Base-by-base conservation (phyloP, 208 protist genomes). In the Sergeia podlipaevii region DNA sequence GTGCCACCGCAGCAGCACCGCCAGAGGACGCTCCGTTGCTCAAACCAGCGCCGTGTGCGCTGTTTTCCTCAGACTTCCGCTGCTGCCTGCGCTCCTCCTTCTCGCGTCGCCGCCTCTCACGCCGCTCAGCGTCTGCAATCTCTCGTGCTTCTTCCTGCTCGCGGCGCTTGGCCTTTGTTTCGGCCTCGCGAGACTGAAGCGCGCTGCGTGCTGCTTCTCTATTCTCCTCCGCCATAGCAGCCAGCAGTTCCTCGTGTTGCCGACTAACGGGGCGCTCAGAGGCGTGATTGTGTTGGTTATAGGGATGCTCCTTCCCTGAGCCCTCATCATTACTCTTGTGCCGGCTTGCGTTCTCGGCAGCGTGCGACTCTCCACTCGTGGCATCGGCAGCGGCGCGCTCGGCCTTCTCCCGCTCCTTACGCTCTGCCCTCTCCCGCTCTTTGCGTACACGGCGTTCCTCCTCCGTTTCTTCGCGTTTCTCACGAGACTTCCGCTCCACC, bases 221-320 rank as follows among this genome's bases (percentile, higher is more conserved):
- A 39, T 87, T 80, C 49, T 89, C 74, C 11, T 48, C 74, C 33
- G 62, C 74, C 45, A 79, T 80, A 6, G 74, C 81, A 4, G 56
- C 42, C 4, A 77, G 39, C 28, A 83, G 58, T 1, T 58, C 68
- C 10, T 62, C 26, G 46, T 58, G 45, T 65, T 65, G 33, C 17
- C n/a, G 13, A 5, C 46, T 44, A 38, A 10, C 2, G 20, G 41
- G 17, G 5, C 44, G 5, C 11, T 8, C 21, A 18, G 0, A n/a
- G 18, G 11, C 30, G 36, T 18, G 29, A 1, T 29, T 8, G 44
- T 34, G 20, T 18, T 51, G 27, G 17, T 38, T 38, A 39, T 60
- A 38, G 4, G 55, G 51, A 33, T 53, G 49, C 7, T 56, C 20
- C 15, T 28, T 27, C 1, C 6, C n/a, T n/a, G 4, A 50, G 1